Evolutionary conservation across 2,329 filamentous ascomycete genomes (phyloP).

Genomic region (Aspergillaceae sp.): DNA sequence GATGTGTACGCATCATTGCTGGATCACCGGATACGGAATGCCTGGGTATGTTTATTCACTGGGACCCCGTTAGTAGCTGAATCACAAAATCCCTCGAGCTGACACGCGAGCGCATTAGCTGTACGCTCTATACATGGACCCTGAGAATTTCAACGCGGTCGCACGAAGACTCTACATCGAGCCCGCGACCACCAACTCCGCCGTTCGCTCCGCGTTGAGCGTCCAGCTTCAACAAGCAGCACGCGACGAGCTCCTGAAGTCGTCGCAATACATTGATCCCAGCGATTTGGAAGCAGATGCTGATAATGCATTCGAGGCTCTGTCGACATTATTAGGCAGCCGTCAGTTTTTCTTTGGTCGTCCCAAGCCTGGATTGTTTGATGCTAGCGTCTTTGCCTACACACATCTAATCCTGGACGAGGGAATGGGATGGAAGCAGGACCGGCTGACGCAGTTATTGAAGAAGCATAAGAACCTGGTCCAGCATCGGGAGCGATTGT

Average conservation of each 20-base stretch:
- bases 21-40: conserved; percentile 68
- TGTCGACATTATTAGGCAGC: conserved; percentile 51
- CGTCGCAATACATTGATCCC: conserved; percentile 45
- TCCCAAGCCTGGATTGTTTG: conserved; percentile 61
- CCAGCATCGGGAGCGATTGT: conserved; percentile 53
- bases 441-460: conserved; percentile 51
- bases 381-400: conserved; percentile 85
- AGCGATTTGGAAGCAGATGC: conserved; percentile 53
- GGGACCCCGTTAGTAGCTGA: not conserved
- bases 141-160: conserved; percentile 55
- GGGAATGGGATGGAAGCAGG: conserved; percentile 55
- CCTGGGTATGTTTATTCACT: conserved; percentile 57
- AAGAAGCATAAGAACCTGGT: conserved; percentile 54
- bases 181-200: conserved; percentile 48
- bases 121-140: conserved; percentile 70
- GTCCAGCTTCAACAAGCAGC: conserved; percentile 65
- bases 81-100: not conserved
- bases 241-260: conserved; percentile 61
- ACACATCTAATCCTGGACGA: conserved; percentile 69
- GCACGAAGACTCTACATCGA: conserved; percentile 63
- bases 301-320: conserved; percentile 53
- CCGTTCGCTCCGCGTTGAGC: conserved; percentile 57
- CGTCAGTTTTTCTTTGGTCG: conserved; percentile 54
- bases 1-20: conserved; percentile 73
- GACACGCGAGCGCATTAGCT: conserved; percentile 42